These are phyloP conservation scores for Crithidia brevicula DNA, from an alignment of 208 protist species.

Conservation along the genomic window DNA sequence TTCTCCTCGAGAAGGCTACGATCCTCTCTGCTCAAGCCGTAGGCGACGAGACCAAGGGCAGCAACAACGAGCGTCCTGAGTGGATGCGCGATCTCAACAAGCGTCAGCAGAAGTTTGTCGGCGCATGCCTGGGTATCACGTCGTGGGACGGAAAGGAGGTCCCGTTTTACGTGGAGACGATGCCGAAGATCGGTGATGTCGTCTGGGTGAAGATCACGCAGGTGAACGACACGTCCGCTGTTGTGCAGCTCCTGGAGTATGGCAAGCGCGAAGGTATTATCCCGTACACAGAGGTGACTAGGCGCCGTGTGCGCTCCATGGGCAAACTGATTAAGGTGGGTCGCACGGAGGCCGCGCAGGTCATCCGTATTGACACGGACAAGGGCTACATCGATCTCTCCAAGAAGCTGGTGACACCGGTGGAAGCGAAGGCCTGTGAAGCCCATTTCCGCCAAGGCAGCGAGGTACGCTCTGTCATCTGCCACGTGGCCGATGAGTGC, in stretches of 20 bases:
- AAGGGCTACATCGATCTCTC: constrained; percentile 99
- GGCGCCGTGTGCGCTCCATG: constrained; percentile 98
- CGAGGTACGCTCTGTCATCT: constrained; percentile 96
- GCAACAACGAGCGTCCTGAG: constrained; percentile 46
- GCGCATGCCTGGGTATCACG: constrained; percentile 67
- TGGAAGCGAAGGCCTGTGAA: constrained; percentile 95
- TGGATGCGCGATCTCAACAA: constrained; percentile 85
- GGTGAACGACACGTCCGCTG: constrained; percentile 94
- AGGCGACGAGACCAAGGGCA: constrained; percentile 51
- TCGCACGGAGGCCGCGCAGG: constrained; percentile 95
- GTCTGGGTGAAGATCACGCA: constrained; percentile 97
- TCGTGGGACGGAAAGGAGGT: constrained; percentile 81
- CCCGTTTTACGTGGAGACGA: constrained; percentile 71
- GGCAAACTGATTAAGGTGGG: constrained; percentile 99
- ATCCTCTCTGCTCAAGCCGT: constrained; percentile 67
- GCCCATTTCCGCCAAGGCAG: constrained; percentile 96
- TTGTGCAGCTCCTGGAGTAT: constrained; percentile 98
- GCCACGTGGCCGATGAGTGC: constrained; percentile 93
- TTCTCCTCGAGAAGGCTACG: constrained; percentile 75
- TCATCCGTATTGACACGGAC: constrained; percentile 98
- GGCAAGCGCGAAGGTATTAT: constrained; percentile 99
- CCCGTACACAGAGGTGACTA: constrained; percentile 97
- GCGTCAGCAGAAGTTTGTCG: constrained; percentile 81
- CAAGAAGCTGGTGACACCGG: constrained; percentile 96
- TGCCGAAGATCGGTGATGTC: constrained; percentile 96